A percentile compares a stretch with the other conserved stretches of the same genome.
Conservation (phyloP, 257 asterid species). For the Solanum ossicruentum region DNA sequence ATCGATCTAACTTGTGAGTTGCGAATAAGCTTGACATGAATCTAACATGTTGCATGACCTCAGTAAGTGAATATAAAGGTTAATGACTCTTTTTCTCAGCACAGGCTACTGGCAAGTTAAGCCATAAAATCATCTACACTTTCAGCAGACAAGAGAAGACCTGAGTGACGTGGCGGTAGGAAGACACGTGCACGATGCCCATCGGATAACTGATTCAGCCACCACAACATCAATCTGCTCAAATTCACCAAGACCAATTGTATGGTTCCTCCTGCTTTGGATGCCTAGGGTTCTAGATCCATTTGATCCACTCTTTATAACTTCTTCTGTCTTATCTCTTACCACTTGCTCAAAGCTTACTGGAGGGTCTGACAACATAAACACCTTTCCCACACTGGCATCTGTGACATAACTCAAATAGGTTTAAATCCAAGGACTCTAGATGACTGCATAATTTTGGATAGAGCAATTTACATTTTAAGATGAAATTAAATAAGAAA, state of each 20-base stretch:
- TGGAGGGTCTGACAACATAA: slow-evolving; percentile 8
- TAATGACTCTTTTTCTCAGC: background rate
- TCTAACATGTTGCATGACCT: background rate
- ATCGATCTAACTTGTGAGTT: background rate
- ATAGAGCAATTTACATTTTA: background rate
- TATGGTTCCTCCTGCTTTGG: slow-evolving; percentile 57
- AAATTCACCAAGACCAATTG: slow-evolving; percentile 53
- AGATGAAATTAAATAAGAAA: background rate
- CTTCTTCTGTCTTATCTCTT: slow-evolving; percentile 15
- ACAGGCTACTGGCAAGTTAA: background rate
- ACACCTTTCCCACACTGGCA: slow-evolving; percentile 2
- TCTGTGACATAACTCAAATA: slow-evolving; percentile 5
- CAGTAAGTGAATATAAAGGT: background rate
- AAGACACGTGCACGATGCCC: slow-evolving; percentile 72
- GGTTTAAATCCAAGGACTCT: background rate
- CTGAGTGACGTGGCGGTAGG: slow-evolving; percentile 54
- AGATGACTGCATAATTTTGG: background rate
- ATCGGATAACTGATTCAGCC: slow-evolving; percentile 64
- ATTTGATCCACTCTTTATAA: slow-evolving; percentile 6
- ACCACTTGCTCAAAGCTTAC: slow-evolving; percentile 8
- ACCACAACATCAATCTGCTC: slow-evolving; percentile 47
- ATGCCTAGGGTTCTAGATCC: slow-evolving; percentile 21
- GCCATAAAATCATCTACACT: background rate
- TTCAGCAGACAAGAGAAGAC: slow-evolving; percentile 63
- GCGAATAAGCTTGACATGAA: background rate